phyloP scores from a whole-genome alignment of 805 yeast species.

The Candida ponderosae region DNA sequence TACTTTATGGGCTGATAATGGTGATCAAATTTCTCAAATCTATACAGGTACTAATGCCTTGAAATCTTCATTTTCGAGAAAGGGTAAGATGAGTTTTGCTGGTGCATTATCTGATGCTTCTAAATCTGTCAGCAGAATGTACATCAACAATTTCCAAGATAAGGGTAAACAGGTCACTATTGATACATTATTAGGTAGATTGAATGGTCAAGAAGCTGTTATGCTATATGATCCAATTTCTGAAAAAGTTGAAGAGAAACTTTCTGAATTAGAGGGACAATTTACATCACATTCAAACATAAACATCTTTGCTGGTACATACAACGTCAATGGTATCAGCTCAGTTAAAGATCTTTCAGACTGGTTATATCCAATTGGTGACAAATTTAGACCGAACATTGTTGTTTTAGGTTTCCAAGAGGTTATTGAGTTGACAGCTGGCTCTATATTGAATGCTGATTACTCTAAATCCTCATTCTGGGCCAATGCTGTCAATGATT shows the following conservation, averaged over 20 bases:
- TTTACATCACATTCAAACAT: slow-evolving; percentile 59
- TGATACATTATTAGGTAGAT: slow-evolving; percentile 77
- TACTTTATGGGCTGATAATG: slow-evolving; percentile 96
- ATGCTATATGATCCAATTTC: slow-evolving; percentile 79
- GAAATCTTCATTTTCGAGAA: slow-evolving; percentile 88
- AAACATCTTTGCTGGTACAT: slow-evolving; percentile 73
- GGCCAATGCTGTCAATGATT: slow-evolving; percentile 60
- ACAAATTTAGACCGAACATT: slow-evolving; percentile 57
- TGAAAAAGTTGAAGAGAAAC: slow-evolving; percentile 69
- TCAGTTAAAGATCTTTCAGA: slow-evolving; percentile 46
- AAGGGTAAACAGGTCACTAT: slow-evolving; percentile 84
- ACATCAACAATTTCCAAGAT: slow-evolving; percentile 93
- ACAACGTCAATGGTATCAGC: slow-evolving; percentile 73
- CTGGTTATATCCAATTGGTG: slow-evolving; percentile 81
- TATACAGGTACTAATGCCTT: slow-evolving; percentile 97
- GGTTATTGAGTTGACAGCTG: slow-evolving; percentile 86
- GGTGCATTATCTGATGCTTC: slow-evolving; percentile 98
- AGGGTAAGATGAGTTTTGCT: slow-evolving; percentile 93
- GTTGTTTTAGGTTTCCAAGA: slow-evolving; percentile 93
- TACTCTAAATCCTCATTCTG: slow-evolving; percentile 69
- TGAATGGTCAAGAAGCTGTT: slow-evolving; percentile 65
- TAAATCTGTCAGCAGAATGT: slow-evolving; percentile 89
- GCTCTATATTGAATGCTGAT: slow-evolving; percentile 83
- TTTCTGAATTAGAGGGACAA: slow-evolving; percentile 29
- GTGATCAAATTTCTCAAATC: slow-evolving; percentile 91